These are phyloP conservation scores for Lepidium aucheri DNA, from an alignment of 345 rosid species.

Conservation along the genomic window DNA sequence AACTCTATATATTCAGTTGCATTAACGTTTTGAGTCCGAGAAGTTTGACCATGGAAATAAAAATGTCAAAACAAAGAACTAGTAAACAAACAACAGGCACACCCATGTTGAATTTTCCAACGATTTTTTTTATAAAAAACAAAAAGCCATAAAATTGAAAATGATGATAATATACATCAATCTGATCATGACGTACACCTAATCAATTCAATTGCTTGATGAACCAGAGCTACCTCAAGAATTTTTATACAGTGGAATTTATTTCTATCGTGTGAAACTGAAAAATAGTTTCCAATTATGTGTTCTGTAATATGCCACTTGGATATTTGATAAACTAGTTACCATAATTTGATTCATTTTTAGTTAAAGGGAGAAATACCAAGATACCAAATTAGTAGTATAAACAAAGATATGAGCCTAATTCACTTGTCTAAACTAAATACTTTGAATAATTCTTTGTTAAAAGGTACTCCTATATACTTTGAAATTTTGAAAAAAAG, in stretches of 20 bases:
- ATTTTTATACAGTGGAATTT: neutral
- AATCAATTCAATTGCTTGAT: neutral
- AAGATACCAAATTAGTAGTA: neutral
- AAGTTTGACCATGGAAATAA: slow-evolving; percentile 2
- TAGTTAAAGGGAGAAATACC: neutral
- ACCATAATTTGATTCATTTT: neutral
- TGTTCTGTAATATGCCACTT: neutral
- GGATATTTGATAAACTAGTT: neutral
- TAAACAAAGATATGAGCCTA: neutral
- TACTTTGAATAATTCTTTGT: neutral
- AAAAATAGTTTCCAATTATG: neutral
- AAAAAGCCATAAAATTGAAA: neutral
- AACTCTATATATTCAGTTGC: neutral
- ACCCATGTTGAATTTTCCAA: slow-evolving; percentile 8
- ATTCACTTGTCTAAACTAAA: too few species aligned
- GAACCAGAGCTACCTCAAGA: neutral
- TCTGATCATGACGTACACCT: neutral
- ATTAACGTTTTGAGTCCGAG: neutral
- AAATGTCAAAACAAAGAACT: slow-evolving; percentile 5
- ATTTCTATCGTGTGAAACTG: neutral
- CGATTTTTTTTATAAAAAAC: neutral
- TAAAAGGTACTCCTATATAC: too few species aligned
- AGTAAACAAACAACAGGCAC: neutral
- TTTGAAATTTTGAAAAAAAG: neutral
- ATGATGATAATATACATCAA: neutral